Base-by-base conservation (phyloP, 2,329 filamentous ascomycete genomes). In the Periconia macrospinosa region DNA sequence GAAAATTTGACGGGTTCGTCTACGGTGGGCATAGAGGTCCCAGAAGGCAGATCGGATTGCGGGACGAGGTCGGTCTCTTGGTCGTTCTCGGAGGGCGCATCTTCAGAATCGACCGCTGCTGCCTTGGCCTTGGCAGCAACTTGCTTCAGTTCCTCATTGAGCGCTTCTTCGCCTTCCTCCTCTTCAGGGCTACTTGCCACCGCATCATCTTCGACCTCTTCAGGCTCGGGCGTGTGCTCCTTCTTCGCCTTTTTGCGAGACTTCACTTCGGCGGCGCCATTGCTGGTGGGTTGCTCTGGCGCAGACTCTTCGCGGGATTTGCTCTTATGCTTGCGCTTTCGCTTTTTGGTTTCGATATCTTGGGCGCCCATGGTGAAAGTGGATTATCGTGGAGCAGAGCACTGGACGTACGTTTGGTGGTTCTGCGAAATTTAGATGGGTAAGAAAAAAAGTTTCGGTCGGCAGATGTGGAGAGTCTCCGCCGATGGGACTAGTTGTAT, bases 1-100 rank as follows among this genome's bases (percentile, higher is more conserved):
- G 85, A 78, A 70, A 97, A 96, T 48, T 86, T 85, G 67, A 87
- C 80, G 19, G 87, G 86, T 52, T 88, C 83, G 49, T 83, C 83
- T 30, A 84, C 81, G 30, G 80, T 80, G 2, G 86, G 86, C 47
- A 87, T 80, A 14, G 78, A 82, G 66, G 74, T 81, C 71, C 69
- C 75, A 10, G 81, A 81, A n/a, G 83, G 82, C 10, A 86, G 75
- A 52, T 83, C 83, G 23, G 76, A 70, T 9, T 72, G 62, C 17
- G 51, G 43, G 11, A 72, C 61, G 13, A 78, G 70, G 35, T 63
- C 62, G 30, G 61, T 64, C 57, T 42, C 52, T 52, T 58, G 46
- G 48, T 54, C 55, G 41, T 60, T 64, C 35, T 65, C 68, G 7
- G 68, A 66, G 13, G 70, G 67, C 19, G 69, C 69, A 19, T 66